Percentiles rank a stretch among this genome's conserved stretches.
Evolutionary conservation across 495 filamentous ascomycete genomes (phyloP).

Genomic region (Penicillium arizonense): DNA sequence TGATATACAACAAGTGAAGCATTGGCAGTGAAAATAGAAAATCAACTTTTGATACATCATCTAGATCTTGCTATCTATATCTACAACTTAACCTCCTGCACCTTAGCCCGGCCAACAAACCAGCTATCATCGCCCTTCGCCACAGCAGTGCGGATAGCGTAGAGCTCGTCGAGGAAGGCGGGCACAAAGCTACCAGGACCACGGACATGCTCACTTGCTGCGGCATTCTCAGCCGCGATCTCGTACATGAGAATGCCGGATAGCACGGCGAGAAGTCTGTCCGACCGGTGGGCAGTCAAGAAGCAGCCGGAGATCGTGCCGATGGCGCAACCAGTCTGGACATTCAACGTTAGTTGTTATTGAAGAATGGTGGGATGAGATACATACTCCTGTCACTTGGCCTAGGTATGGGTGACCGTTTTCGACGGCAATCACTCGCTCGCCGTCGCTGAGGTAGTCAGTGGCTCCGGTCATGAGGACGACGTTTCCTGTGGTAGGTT

Average conservation of each 20-base stretch:
- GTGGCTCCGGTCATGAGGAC: conserved; percentile 81
- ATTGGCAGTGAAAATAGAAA: neutral
- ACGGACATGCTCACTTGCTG: conserved; percentile 55
- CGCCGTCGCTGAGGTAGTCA: conserved; percentile 79
- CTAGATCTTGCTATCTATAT: neutral
- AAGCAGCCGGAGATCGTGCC: conserved; percentile 78
- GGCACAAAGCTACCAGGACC: conserved; percentile 90
- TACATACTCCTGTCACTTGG: conserved; percentile 70
- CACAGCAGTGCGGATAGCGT: conserved; percentile 49
- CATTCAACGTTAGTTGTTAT: conserved; percentile 3
- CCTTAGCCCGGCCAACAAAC: conserved; percentile 53
- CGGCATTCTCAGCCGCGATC: conserved; percentile 79
- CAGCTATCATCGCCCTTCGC: conserved; percentile 48
- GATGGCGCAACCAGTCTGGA: conserved; percentile 74
- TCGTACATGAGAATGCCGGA: conserved; percentile 78
- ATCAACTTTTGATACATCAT: conserved; percentile 3
- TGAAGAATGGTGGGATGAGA: neutral
- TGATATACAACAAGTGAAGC: neutral
- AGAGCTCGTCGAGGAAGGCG: conserved; percentile 75
- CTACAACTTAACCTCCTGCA: conserved; percentile 43
- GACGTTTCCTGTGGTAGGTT: conserved; percentile 49
- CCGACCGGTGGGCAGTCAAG: conserved; percentile 56
- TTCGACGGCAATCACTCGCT: conserved; percentile 58
- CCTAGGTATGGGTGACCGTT: conserved; percentile 80
- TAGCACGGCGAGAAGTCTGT: conserved; percentile 67